phyloP scores from a whole-genome alignment of 257 asterid species.

The Paulownia fortunei region DNA sequence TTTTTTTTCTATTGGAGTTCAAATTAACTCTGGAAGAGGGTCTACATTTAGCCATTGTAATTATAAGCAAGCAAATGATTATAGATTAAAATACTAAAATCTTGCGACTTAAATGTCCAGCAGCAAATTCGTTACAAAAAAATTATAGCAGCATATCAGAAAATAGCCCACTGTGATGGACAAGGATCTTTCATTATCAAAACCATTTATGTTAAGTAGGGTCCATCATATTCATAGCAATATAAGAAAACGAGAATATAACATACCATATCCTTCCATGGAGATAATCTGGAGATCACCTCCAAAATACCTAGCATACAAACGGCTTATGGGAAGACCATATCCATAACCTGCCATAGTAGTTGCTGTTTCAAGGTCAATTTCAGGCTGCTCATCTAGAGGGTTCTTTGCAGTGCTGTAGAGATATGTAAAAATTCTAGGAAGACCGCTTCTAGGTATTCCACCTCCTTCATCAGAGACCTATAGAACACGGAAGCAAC shows the following conservation, averaged over 20 bases:
- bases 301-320: slow-evolving; percentile 92
- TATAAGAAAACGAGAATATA: not conserved
- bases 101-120: not conserved
- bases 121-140: not conserved
- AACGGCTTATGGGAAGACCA: slow-evolving; percentile 94
- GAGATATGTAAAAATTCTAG: slow-evolving; percentile 84
- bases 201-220: not conserved
- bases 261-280: slow-evolving; percentile 97
- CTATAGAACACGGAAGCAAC: slow-evolving; percentile 38
- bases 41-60: not conserved
- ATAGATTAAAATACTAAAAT: not conserved
- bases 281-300: slow-evolving; percentile 95
- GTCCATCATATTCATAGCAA: not conserved
- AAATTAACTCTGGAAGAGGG: not conserved
- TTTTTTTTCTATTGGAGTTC: too few relatives aligned
- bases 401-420: slow-evolving; percentile 90
- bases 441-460: slow-evolving; percentile 89
- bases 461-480: slow-evolving; percentile 99
- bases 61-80: not conserved
- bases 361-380: slow-evolving; percentile 68
- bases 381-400: slow-evolving; percentile 64
- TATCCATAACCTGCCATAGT: slow-evolving; percentile 95
- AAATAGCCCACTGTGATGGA: not conserved
- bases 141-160: not conserved
- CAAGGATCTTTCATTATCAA: not conserved